Evolutionary conservation across 345 rosid genomes (phyloP).

Genomic region (Dipteronia dyeriana): DNA sequence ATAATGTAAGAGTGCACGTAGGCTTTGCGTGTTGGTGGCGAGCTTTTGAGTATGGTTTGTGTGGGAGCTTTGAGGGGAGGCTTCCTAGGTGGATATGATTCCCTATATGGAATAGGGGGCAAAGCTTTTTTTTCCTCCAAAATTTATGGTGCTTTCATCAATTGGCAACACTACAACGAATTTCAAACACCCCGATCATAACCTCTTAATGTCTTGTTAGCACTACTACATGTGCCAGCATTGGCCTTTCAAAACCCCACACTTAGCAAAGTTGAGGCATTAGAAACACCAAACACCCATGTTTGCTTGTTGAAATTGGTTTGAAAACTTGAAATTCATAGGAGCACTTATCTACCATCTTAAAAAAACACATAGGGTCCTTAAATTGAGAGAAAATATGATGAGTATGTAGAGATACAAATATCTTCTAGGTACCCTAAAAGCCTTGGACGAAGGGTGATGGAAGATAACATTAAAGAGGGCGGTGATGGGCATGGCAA

Average conservation of each 20-base stretch:
- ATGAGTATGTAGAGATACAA: too few relatives aligned
- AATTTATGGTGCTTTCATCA: slow-evolving; percentile 28
- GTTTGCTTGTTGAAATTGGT: too few relatives aligned
- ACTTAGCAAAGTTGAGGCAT: too few relatives aligned
- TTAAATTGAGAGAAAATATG: too few relatives aligned
- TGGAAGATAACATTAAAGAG: slow-evolving; percentile 14
- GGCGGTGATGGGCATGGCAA: not conserved
- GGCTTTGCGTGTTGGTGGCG: slow-evolving; percentile 62
- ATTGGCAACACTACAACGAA: not conserved
- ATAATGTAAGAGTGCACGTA: slow-evolving; percentile 45
- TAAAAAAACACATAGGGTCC: too few relatives aligned
- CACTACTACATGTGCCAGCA: not conserved
- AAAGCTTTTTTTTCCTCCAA: slow-evolving; percentile 32
- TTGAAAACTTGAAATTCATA: too few relatives aligned
- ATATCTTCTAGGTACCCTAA: too few relatives aligned
- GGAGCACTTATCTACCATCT: too few relatives aligned
- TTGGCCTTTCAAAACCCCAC: not conserved
- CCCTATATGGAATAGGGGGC: slow-evolving; percentile 31
- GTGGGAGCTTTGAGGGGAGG: slow-evolving; percentile 13
- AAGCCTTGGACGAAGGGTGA: not conserved
- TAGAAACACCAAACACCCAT: too few relatives aligned
- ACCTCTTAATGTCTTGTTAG: not conserved
- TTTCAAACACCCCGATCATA: slow-evolving; percentile 7
- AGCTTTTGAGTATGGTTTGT: slow-evolving; percentile 43
- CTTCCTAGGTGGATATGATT: slow-evolving; percentile 50